Base-by-base conservation (phyloP, 2,329 filamentous ascomycete genomes). In the Fusarium kyushuense region DNA sequence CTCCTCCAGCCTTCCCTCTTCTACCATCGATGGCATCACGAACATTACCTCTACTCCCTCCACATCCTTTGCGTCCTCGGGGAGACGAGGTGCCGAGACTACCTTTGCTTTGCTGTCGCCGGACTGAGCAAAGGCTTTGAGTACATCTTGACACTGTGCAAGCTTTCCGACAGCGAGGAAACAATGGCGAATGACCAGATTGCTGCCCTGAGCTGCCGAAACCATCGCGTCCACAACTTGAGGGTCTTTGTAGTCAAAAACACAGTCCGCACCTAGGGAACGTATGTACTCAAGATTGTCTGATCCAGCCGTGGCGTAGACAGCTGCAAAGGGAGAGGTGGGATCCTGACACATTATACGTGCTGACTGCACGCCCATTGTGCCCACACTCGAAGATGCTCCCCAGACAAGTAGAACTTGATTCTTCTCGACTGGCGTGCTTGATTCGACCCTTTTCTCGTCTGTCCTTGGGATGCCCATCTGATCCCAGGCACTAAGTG, bases 371-470 rank as follows among this genome's bases (percentile, higher is more conserved):
- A 84, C 80, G 1, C 79, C 79, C 78, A 83, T 81, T 0, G 77
- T 80, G 3, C 81, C 82, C 3, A 84, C 78, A 43, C 82, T 83
- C 1, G 80, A 82, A 12, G 80, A 81, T 6, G 78, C 81, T 2
- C 82, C 81, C 82, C 81, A 83, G 32, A 83, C 75, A 0, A 84
- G 51, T 4, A 83, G 72, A 3, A 68, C 78, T 53, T 79, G 76
- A 57, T 25, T 74, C 59, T 76, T 76, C 14, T 23, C 23, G 7
- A 7, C 43, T 1, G 21, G 56, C 3, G 32, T 65, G 8, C 40
- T 52, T 19, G 30, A 19, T 9, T 63, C 67, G 52, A 38, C 4
- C 56, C 41, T 11, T 8, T 52, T 11, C 46, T 73, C 63, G 46
- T 61, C 67, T 0, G 70, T 6, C 6, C 74, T 73, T 0, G 75